Percentiles rank a stretch among this genome's conserved stretches.
Conservation (phyloP, 1,139 yeast species). For the Debaryomyces robertsiae region DNA sequence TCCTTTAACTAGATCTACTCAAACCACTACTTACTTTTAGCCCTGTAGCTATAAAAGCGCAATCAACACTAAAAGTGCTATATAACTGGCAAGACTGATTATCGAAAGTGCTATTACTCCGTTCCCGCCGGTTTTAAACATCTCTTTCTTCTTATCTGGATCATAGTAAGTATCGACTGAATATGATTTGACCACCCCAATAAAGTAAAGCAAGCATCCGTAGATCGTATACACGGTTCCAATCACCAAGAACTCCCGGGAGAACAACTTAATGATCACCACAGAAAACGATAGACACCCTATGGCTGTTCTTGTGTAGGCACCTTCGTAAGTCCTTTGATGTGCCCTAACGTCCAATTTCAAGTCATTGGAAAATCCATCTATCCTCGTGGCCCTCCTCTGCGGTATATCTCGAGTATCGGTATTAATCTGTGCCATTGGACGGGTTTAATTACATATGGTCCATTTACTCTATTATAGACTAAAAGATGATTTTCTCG, state of each 20-base stretch:
- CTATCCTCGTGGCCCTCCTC: constrained; percentile 39
- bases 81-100: constrained; percentile 49
- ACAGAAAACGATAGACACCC: constrained; percentile 49
- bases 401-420: constrained; percentile 10
- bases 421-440: constrained; percentile 4
- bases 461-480: background rate
- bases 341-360: constrained; percentile 60
- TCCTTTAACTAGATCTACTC: too few species aligned
- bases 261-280: constrained; percentile 54
- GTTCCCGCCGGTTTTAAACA: constrained; percentile 54
- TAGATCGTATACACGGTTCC: constrained; percentile 57
- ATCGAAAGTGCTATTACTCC: constrained; percentile 45
- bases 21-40: too few species aligned
- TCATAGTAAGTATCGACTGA: constrained; percentile 50
- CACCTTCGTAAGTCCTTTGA: constrained; percentile 64
- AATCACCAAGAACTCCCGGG: constrained; percentile 53
- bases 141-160: constrained; percentile 40
- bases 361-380: constrained; percentile 35
- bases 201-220: constrained; percentile 49
- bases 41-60: constrained; percentile 29
- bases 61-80: constrained; percentile 45
- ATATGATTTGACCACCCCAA: constrained; percentile 50
- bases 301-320: constrained; percentile 57
- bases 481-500: constrained; percentile 2
- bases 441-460: background rate